A percentile compares a stretch with the other conserved stretches of the same genome.
Evolutionary conservation across 108 stramenopile species (phyloP).

Genomic region (Cyclotella cryptica): DNA sequence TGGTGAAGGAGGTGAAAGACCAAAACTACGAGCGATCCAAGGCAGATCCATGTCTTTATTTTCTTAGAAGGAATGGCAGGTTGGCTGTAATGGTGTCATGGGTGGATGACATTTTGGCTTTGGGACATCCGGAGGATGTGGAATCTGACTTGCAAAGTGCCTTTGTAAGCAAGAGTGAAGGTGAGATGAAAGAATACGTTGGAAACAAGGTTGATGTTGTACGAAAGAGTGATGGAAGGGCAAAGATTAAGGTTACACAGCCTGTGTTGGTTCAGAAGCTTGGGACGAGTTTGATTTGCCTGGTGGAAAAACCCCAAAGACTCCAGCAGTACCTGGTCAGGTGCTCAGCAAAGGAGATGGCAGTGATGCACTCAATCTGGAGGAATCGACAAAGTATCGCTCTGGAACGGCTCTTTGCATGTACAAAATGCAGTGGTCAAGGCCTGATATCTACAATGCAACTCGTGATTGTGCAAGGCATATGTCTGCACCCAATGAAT

Average conservation of each 20-base stretch:
- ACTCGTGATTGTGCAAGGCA: conserved; percentile 13
- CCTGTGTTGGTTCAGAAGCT: conserved; percentile 12
- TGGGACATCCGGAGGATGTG: too few species aligned
- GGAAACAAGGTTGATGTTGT: background rate
- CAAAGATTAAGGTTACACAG: background rate
- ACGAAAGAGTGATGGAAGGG: background rate
- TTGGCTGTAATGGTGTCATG: too few species aligned
- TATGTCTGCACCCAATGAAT: background rate
- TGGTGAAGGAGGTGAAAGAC: too few species aligned
- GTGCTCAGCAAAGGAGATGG: conserved; percentile 1
- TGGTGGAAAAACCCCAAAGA: background rate
- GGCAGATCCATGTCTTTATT: too few species aligned
- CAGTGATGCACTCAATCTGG: background rate
- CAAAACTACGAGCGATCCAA: too few species aligned
- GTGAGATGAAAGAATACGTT: conserved; percentile 9
- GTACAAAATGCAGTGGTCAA: conserved; percentile 33
- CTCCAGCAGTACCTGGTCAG: conserved; percentile 11
- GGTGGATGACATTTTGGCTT: too few species aligned
- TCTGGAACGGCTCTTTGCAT: conserved; percentile 41
- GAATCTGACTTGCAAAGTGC: too few species aligned
- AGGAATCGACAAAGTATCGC: conserved; percentile 21
- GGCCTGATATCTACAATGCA: conserved; percentile 33
- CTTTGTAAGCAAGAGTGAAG: background rate
- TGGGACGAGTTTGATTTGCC: conserved; percentile 15
- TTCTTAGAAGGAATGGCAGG: too few species aligned